Evolutionary conservation across 176 grass and related monocot genomes (phyloP), one percentile per base, ranked within the genome.

Genomic region (Ensete ventricosum): DNA sequence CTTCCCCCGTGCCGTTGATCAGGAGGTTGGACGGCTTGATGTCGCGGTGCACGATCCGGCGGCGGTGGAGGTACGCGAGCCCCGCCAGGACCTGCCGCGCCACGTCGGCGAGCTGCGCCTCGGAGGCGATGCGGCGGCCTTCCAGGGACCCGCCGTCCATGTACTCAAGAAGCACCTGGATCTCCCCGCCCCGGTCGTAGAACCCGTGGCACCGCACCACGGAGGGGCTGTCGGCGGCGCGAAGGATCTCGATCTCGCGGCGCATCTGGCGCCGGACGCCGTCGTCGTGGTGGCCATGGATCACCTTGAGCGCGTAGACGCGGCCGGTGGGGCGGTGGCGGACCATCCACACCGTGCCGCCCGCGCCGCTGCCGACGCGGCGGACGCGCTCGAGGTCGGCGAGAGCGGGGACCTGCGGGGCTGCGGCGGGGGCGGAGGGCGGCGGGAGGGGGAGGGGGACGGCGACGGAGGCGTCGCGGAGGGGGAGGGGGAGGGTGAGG

Each of bases 11-110:
- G 10, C 80, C 76, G 76, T 98, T 85, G 84, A 93, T 88, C 20
- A 98, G 86, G 11, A 97, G 90, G 87, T 97, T 97, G 34, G 93
- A 90, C 0, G 93, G 93, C 85, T 97, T 93, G 83, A 97, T 97
- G 83, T 97, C 93, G 24, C 88, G 87, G 89, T 96, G 89, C 69
- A 92, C 89, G 85, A 96, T 96, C 84, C 77, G 83, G 74, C 83
- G 80, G 8, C 88, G 81, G 84, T 98, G 95, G 84, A 98, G 95
- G 86, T 93, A 98, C 0, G 82, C 77, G 80, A 98, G 84, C 6
- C 94, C 94, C 24, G 72, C 79, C 52, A 90, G 85, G 69, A 93
- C 88, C 88, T 98, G 88, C 4, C 88, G 90, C 66, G 90, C 95
- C 11, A 98, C 86, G 73, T 98, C 82, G 6, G 95, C 88, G 8